Conservation (phyloP, 345 rosid genomes). For the Pseudoturritis turrita region DNA sequence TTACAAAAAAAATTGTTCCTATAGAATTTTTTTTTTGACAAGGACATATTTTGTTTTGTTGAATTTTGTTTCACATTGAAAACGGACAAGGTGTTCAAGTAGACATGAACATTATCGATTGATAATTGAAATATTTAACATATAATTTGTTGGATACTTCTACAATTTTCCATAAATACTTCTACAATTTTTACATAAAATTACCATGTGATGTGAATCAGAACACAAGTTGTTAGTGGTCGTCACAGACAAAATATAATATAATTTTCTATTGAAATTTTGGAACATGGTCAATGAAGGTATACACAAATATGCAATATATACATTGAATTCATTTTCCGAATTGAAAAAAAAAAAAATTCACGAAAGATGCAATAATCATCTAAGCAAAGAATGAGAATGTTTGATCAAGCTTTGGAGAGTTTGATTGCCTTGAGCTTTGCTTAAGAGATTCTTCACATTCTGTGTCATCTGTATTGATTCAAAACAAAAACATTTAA, state of each 20-base stretch:
- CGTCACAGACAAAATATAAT: not conserved
- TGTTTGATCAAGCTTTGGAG: conserved; percentile 51
- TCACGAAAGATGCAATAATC: conserved; percentile 3
- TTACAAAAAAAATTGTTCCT: not conserved
- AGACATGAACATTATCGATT: too few relatives aligned
- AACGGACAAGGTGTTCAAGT: not conserved
- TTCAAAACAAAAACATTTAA: not conserved
- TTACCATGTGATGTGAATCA: not conserved
- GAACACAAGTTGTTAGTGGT: not conserved
- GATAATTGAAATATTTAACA: not conserved
- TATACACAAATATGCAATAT: not conserved
- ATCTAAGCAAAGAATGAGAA: conserved; percentile 59
- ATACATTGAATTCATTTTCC: not conserved
- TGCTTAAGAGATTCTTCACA: conserved; percentile 49
- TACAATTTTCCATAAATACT: not conserved
- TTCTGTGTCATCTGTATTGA: conserved; percentile 48
- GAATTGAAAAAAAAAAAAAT: not conserved
- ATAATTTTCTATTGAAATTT: not conserved
- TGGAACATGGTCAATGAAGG: not conserved
- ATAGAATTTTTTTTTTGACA: too few relatives aligned
- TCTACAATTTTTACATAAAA: too few relatives aligned
- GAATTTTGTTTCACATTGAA: not conserved
- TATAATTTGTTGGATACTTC: not conserved
- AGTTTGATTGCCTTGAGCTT: conserved; percentile 53
- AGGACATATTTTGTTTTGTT: not conserved